A percentile compares a stretch with the other conserved stretches of the same genome.
phyloP scores from a whole-genome alignment of 768 basidiomycete species.

The Lepiota subincarnata region DNA sequence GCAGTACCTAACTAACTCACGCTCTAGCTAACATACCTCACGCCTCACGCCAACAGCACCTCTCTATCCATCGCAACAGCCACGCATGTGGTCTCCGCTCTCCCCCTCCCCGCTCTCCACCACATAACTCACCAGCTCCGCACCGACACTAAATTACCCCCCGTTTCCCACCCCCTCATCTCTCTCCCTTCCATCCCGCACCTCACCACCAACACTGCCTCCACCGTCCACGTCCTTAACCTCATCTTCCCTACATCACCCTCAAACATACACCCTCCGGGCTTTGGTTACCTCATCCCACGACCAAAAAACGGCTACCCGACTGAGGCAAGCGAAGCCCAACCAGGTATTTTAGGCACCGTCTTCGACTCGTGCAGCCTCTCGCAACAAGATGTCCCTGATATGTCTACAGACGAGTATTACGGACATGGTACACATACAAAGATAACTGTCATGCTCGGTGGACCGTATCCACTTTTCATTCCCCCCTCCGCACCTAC shows the following conservation, averaged over 20 bases:
- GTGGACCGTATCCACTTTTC: conserved; percentile 59
- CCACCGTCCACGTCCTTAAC: conserved; percentile 86
- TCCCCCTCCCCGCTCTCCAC: conserved; percentile 58
- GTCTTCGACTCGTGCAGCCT: conserved; percentile 88
- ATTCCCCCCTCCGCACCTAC: conserved; percentile 20
- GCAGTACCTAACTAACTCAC: conserved; percentile 1
- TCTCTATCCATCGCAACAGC: conserved; percentile 26
- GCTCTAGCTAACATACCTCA: conserved; percentile 4
- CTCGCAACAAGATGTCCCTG: conserved; percentile 42
- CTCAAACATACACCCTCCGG: conserved; percentile 64
- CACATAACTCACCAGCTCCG: conserved; percentile 29
- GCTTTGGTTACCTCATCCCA: conserved; percentile 94
- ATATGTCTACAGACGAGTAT: conserved; percentile 13
- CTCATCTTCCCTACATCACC: conserved; percentile 66
- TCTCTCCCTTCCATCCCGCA: conserved; percentile 44
- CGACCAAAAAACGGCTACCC: conserved; percentile 59
- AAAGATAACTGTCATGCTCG: conserved; percentile 89
- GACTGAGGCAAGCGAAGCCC: conserved; percentile 9
- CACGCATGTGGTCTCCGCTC: conserved; percentile 73
- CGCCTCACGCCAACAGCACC: neutral
- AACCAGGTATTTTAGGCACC: conserved; percentile 66
- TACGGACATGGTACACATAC: conserved; percentile 39
- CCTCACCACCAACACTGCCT: conserved; percentile 62
- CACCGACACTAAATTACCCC: neutral
- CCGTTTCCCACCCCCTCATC: conserved; percentile 19